Conservation (phyloP, 768 basidiomycete species). For the Cytidiella melzeri region DNA sequence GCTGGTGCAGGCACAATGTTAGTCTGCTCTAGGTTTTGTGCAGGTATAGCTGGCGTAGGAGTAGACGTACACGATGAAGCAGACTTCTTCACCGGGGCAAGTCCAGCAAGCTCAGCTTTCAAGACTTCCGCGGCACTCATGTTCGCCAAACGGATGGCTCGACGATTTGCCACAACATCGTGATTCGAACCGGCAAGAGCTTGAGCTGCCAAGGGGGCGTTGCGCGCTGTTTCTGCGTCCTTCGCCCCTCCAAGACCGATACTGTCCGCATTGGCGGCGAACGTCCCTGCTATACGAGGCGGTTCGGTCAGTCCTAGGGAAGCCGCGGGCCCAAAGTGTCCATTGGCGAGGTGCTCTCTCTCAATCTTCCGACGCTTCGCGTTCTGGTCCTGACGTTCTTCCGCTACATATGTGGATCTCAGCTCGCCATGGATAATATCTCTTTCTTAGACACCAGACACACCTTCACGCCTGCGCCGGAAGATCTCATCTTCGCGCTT, state of each 20-base stretch:
- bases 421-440: neutral
- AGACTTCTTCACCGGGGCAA: constrained; percentile 35
- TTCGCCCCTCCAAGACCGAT: constrained; percentile 66
- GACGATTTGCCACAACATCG: constrained; percentile 85
- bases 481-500: constrained; percentile 95
- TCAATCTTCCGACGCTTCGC: constrained; percentile 80
- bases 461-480: constrained; percentile 84
- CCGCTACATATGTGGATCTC: constrained; percentile 48
- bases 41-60: constrained; percentile 14
- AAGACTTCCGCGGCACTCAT: constrained; percentile 93
- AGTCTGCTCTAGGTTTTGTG: constrained; percentile 3
- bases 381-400: constrained; percentile 90
- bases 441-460: constrained; percentile 10
- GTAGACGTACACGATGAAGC: constrained; percentile 21
- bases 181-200: constrained; percentile 83
- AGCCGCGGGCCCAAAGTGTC: constrained; percentile 38
- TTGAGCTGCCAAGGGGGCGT: constrained; percentile 55
- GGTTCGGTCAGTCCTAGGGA: constrained; percentile 42
- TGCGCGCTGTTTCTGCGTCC: constrained; percentile 50
- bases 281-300: constrained; percentile 46
- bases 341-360: constrained; percentile 31
- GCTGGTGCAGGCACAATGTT: constrained; percentile 2
- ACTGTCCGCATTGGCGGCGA: constrained; percentile 72
- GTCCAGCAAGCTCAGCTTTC: constrained; percentile 78
- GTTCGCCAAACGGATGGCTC: constrained; percentile 91